A percentile compares a stretch with the other conserved stretches of the same genome.
These are phyloP conservation scores for Phaeosphaeriaceae sp. DNA, from an alignment of 2,329 filamentous ascomycete genomes.

Conservation along the genomic window DNA sequence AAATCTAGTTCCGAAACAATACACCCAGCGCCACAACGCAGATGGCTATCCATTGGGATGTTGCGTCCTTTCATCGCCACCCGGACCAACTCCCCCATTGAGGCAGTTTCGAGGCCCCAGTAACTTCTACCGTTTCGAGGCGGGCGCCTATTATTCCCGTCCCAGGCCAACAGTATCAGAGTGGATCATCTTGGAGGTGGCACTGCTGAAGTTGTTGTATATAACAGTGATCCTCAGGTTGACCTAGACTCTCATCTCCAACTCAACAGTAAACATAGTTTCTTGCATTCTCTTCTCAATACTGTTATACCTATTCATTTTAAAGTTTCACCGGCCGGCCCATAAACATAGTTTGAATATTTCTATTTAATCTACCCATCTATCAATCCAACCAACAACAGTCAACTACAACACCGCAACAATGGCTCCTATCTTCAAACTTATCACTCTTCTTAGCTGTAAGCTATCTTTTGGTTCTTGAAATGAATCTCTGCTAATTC, in stretches of 20 bases:
- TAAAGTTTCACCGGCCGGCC: neutral
- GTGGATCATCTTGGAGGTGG: conserved; percentile 13
- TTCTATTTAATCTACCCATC: neutral
- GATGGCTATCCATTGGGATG: conserved; percentile 5
- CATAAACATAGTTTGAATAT: neutral
- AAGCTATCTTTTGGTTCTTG: neutral
- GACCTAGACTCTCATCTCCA: conserved; percentile 9
- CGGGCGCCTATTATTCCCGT: conserved; percentile 17
- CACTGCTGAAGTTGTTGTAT: conserved; percentile 8
- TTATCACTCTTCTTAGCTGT: conserved; percentile 33
- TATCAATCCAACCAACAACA: neutral
- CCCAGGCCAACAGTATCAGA: conserved; percentile 24
- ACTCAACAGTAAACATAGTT: conserved; percentile 2
- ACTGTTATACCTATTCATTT: conserved; percentile 11
- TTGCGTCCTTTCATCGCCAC: conserved; percentile 15
- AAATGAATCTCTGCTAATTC: neutral
- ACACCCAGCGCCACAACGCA: conserved; percentile 6
- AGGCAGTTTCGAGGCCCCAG: conserved; percentile 17
- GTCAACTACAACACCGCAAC: neutral
- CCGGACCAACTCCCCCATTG: conserved; percentile 16
- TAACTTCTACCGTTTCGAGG: conserved; percentile 28
- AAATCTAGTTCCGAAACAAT: conserved; percentile 23
- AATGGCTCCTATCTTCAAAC: conserved; percentile 39
- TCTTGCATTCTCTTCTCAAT: conserved; percentile 1
- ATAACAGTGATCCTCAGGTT: conserved; percentile 18